phyloP scores from a whole-genome alignment of 257 asterid species.

The Solanum sitiens region DNA sequence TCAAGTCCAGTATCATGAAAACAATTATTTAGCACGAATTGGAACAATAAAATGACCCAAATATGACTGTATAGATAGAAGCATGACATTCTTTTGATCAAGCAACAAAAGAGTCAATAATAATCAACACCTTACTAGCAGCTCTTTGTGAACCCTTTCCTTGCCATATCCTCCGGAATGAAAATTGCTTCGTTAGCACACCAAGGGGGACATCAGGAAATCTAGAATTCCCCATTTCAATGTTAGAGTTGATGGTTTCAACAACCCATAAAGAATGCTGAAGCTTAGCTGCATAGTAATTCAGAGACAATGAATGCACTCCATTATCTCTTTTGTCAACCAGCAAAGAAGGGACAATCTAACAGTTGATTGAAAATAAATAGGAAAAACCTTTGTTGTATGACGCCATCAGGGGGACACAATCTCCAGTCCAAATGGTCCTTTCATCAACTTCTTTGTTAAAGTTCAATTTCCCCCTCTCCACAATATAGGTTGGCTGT shows the following conservation, averaged over 20 bases:
- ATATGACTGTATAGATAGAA: background rate
- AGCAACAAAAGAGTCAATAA: constrained; percentile 13
- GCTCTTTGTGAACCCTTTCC: constrained; percentile 84
- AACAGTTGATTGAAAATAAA: background rate
- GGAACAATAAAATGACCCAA: background rate
- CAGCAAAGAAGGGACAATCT: background rate
- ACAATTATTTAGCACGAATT: background rate
- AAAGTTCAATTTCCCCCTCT: constrained; percentile 66
- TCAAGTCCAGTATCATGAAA: background rate
- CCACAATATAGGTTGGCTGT: constrained; percentile 67
- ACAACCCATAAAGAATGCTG: constrained; percentile 92
- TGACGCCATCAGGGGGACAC: constrained; percentile 72
- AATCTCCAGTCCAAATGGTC: constrained; percentile 85
- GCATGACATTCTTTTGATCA: background rate
- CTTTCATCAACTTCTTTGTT: constrained; percentile 84
- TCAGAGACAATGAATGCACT: background rate
- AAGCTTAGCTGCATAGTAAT: constrained; percentile 54
- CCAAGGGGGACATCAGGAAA: constrained; percentile 39
- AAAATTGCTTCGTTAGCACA: constrained; percentile 37
- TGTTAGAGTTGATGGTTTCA: constrained; percentile 45
- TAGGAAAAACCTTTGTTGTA: constrained; percentile 58
- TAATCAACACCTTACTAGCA: constrained; percentile 74
- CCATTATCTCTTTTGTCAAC: background rate
- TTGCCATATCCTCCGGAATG: constrained; percentile 91
- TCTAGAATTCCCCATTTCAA: constrained; percentile 29